phyloP scores from a whole-genome alignment of 1,284 basidiomycete genomes.

The Cutaneotrichosporon arboriforme region DNA sequence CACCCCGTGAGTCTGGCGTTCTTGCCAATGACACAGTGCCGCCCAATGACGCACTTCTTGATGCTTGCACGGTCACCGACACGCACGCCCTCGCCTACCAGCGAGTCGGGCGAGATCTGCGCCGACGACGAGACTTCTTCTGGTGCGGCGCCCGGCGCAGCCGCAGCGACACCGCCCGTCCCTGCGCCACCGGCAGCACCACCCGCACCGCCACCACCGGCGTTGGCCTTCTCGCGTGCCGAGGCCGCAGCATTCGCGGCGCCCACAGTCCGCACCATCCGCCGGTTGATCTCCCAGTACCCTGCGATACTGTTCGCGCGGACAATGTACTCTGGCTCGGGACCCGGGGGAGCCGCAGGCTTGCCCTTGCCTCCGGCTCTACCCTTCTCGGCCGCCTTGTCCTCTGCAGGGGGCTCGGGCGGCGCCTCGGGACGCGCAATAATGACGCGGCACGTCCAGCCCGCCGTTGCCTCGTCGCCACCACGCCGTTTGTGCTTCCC shows the following conservation, averaged over 20 bases:
- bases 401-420: conserved; percentile 1
- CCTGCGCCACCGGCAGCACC: neutral
- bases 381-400: neutral
- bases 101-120: conserved; percentile 78
- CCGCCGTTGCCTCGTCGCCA: neutral
- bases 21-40: conserved; percentile 81
- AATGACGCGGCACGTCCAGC: conserved; percentile 40
- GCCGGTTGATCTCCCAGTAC: conserved; percentile 75
- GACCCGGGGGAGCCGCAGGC: conserved; percentile 19
- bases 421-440: conserved; percentile 17
- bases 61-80: conserved; percentile 78
- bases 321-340: conserved; percentile 56
- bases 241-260: conserved; percentile 19
- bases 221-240: conserved; percentile 2
- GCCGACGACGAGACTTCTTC: conserved; percentile 54
- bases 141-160: neutral
- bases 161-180: neutral
- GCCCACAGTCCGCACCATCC: conserved; percentile 28
- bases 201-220: neutral
- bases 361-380: conserved; percentile 11
- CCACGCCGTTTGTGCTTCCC: conserved; percentile 1
- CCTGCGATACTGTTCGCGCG: conserved; percentile 76
- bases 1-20: conserved; percentile 80
- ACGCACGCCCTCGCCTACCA: conserved; percentile 72
- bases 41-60: conserved; percentile 82